Evolutionary conservation across 1,139 yeast genomes (phyloP).

Genomic region (Hansenula lynferdii): DNA sequence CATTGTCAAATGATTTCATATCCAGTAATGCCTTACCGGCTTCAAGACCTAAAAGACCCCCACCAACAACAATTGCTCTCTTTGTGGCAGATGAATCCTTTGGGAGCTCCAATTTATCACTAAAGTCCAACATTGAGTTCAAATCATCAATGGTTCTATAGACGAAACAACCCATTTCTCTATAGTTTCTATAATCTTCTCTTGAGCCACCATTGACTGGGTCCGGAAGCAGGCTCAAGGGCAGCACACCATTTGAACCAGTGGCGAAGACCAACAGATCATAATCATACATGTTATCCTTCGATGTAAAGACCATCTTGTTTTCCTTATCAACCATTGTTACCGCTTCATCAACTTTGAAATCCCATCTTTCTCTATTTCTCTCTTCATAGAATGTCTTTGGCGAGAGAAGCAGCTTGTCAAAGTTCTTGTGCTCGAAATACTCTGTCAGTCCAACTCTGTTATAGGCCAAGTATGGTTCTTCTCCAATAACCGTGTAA

Average conservation of each 20-base stretch:
- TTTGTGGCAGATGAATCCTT: constrained; percentile 11
- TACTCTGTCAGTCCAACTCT: constrained; percentile 31
- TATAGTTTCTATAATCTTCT: constrained; percentile 12
- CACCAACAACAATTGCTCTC: constrained; percentile 30
- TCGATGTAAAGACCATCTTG: constrained; percentile 21
- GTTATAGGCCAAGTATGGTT: constrained; percentile 29
- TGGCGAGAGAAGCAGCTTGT: constrained; percentile 26
- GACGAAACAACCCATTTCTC: constrained; percentile 28
- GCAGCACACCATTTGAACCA: constrained; percentile 28
- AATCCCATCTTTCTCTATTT: constrained; percentile 25
- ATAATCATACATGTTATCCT: constrained; percentile 20
- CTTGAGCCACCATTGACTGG: constrained; percentile 7
- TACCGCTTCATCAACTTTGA: constrained; percentile 26
- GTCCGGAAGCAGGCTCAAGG: constrained; percentile 20
- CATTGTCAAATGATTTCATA: constrained; percentile 23
- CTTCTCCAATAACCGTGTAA: constrained; percentile 29
- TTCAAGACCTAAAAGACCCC: constrained; percentile 30
- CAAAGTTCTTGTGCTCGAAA: constrained; percentile 26
- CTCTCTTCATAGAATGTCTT: constrained; percentile 26
- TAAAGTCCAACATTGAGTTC: constrained; percentile 24
- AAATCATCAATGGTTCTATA: constrained; percentile 30
- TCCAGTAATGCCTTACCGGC: constrained; percentile 32
- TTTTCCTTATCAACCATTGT: constrained; percentile 17
- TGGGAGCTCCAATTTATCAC: constrained; percentile 11
- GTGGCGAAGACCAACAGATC: constrained; percentile 29